Evolutionary conservation across 2,329 filamentous ascomycete species (phyloP).

Genomic region (Grosmannia huntii): DNA sequence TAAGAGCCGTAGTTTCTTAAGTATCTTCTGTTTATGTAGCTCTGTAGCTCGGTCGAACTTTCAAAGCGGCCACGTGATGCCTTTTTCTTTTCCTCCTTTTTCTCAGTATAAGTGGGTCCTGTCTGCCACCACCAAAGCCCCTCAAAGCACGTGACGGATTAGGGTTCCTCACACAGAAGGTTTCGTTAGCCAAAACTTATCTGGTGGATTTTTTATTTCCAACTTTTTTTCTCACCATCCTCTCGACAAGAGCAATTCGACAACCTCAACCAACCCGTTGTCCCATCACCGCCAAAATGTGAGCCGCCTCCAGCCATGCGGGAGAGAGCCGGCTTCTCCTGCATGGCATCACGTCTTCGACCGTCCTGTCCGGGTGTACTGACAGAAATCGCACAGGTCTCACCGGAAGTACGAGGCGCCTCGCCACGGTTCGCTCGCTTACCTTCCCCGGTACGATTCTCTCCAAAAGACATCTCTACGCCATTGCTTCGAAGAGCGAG

Average conservation of each 20-base stretch:
- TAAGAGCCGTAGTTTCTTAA: too few species aligned
- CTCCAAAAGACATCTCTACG: background rate
- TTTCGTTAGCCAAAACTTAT: conserved; percentile 5
- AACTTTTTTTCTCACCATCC: conserved; percentile 5
- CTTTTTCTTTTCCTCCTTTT: too few species aligned
- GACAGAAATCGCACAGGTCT: conserved; percentile 22
- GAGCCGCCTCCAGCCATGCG: background rate
- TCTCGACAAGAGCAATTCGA: conserved; percentile 1
- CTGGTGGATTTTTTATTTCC: conserved; percentile 5
- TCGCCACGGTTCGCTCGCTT: conserved; percentile 86
- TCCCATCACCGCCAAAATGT: conserved; percentile 4
- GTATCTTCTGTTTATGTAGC: too few species aligned
- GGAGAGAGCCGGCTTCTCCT: background rate
- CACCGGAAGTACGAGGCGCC: conserved; percentile 65
- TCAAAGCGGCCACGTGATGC: too few species aligned
- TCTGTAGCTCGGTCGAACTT: too few species aligned
- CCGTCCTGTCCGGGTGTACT: background rate
- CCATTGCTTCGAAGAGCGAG: background rate
- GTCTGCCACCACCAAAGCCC: background rate
- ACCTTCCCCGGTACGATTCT: conserved; percentile 42
- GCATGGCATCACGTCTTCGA: background rate
- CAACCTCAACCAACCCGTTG: background rate
- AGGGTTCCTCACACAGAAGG: conserved; percentile 11
- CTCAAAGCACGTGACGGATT: conserved; percentile 8
- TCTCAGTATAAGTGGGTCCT: too few species aligned